Evolutionary conservation across 2,329 filamentous ascomycete species (phyloP), one percentile per base, ranked within the genome.

Genomic region (Alternaria postmessia): DNA sequence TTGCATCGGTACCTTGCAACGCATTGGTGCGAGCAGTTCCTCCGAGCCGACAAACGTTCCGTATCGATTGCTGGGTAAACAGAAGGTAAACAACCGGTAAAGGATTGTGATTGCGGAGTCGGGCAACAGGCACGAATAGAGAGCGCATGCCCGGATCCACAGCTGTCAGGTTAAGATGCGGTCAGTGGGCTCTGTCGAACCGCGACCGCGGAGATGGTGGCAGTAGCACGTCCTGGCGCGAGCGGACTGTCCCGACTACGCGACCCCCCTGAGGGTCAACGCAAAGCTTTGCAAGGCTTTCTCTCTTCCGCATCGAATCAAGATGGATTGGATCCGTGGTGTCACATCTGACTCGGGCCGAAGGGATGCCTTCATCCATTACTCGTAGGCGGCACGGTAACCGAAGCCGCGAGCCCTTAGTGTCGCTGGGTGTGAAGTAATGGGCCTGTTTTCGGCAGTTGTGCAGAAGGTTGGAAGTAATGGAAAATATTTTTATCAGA

Each of bases 131-230:
- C 41, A 53, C 43, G 44, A 55, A 55, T 55, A 30, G 14, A 26
- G 22, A 22, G 30, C 5, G 20, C 22, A n/a, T 24, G 26, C 18
- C 22, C 46, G 39, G 47, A 18, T 30, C 39, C 36, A 43, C 39
- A 26, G 42, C 36, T 43, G 55, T 63, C 57, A 56, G 64, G 51
- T 68, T 68, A 66, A 66, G 64, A 65, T 63, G 60, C 67, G 69
- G 67, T 69, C 68, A 70, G 68, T 70, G 66, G 58, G 61, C 51
- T 59, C 58, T 53, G 30, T 58, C 51, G 63, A 60, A 60, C 65
- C 67, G 66, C 49, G 62, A 57, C 62, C 47, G 63, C 60, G 67
- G 65, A 63, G 61, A 63, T 62, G 64, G 59, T 32, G 54, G 56
- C 36, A 24, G 44, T 34, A 67, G 61, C 62, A 65, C 57, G 64